Evolutionary conservation across 176 grass and related monocot genomes (phyloP).

Genomic region (Cocos nucifera): DNA sequence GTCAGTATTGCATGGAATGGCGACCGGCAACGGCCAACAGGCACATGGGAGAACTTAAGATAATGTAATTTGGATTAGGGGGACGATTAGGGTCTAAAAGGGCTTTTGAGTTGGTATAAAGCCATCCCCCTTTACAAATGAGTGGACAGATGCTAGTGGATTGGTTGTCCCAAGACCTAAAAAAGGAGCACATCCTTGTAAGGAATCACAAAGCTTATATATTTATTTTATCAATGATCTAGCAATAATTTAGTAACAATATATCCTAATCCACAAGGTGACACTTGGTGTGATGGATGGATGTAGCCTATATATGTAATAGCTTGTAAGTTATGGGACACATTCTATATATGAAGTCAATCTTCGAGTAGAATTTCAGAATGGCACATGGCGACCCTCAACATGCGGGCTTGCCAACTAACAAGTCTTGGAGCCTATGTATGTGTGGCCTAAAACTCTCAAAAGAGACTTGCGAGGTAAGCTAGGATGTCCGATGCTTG

Average conservation of each 20-base stretch:
- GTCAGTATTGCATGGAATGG: neutral
- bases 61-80: neutral
- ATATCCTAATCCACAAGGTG: too few relatives aligned
- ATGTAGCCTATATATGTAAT: neutral
- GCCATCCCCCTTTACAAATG: neutral
- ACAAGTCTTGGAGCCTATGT: neutral
- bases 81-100: neutral
- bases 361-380: neutral
- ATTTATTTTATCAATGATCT: too few relatives aligned
- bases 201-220: neutral
- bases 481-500: neutral
- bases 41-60: neutral
- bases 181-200: neutral
- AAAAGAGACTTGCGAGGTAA: neutral
- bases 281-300: neutral
- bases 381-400: neutral
- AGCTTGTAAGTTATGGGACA: too few relatives aligned
- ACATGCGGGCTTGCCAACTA: neutral
- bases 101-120: neutral
- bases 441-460: neutral
- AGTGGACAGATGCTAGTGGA: neutral
- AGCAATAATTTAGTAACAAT: too few relatives aligned
- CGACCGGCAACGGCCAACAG: neutral
- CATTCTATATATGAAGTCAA: neutral
- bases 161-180: neutral